Evolutionary conservation across 2,329 filamentous ascomycete species (phyloP), one percentile per base, ranked within the genome.

Genomic region (Penicillium sp.): DNA sequence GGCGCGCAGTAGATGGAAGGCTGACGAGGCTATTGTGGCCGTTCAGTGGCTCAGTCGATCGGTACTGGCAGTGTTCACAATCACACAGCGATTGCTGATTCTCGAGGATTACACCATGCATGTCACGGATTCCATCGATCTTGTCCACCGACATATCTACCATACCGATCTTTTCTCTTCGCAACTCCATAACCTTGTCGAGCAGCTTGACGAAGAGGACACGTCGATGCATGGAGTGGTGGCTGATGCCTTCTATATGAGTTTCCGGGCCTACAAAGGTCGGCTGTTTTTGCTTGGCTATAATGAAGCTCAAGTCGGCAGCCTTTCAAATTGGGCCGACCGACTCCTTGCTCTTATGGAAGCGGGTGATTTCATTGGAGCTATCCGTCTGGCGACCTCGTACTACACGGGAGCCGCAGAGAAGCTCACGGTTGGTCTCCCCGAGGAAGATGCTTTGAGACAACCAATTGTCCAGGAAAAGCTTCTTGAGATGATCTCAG

Each of bases 181-280:
- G 24, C 93, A 97, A 65, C 75, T 98, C 10, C 86, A 89, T 62
- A 80, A 77, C 15, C 79, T 97, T 5, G 89, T 98, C 20, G 93
- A 97, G 67, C 86, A 91, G 53, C 76, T 93, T 15, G 87, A 96
- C 56, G 90, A 95, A 58, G 84, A 91, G 50, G 90, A 96, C 61
- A 78, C 82, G 0, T 88, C 89, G 0, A 87, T 97, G 84, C 93
- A 97, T 70, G 92, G 92, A 2, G 91, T 97, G 7, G 89, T 97
- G 42, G 92, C 92, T 6, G 93, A 98, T 75, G 93, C 91, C 0
- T 98, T 96, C 61, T 92, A 92, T 66, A 97, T 97, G 89, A 96
- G 92, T 69, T 92, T 97, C 71, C 89, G 88, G 63, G 81, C 89
- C 3, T 98, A 97, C 73, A 98, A 97, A 69, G 91, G 93, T 4